Evolutionary conservation across 495 filamentous ascomycete genomes (phyloP).

Genomic region (Penicillium cosmopolitanum): DNA sequence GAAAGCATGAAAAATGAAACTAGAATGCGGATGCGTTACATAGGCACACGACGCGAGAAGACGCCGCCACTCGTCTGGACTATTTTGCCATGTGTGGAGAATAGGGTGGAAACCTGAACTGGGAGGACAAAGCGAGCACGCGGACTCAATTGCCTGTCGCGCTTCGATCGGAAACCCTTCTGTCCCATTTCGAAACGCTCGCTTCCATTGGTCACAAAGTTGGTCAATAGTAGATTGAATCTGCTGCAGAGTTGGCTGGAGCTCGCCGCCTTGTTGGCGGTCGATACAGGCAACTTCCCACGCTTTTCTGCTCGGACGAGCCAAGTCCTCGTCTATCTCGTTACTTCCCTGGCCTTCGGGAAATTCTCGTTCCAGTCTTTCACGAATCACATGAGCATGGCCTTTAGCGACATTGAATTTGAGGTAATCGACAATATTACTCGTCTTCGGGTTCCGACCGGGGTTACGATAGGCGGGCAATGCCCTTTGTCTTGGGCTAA

Average conservation of each 20-base stretch:
- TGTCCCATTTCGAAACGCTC: conserved; percentile 3
- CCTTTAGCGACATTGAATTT: conserved; percentile 63
- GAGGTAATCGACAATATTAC: conserved; percentile 71
- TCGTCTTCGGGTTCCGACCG: conserved; percentile 38
- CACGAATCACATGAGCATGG: conserved; percentile 54
- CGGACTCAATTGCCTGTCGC: conserved; percentile 27
- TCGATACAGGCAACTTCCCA: conserved; percentile 32
- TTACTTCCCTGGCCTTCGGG: conserved; percentile 25
- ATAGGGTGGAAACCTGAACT: conserved; percentile 42
- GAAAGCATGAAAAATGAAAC: conserved; percentile 66
- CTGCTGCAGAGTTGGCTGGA: conserved; percentile 30
- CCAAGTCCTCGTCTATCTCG: conserved; percentile 54
- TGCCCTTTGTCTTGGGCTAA: conserved; percentile 33
- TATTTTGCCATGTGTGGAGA: conserved; percentile 47
- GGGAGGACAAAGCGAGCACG: conserved; percentile 27
- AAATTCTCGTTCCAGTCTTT: conserved; percentile 47
- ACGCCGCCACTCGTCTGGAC: conserved; percentile 40
- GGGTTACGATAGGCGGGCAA: conserved; percentile 47
- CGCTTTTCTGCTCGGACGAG: conserved; percentile 43
- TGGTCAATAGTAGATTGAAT: conserved; percentile 17
- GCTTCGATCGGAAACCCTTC: conserved; percentile 29
- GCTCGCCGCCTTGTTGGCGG: conserved; percentile 25
- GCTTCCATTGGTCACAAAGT: conserved; percentile 26
- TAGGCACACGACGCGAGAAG: conserved; percentile 68
- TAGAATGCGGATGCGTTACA: conserved; percentile 39